Percentiles rank a stretch among this genome's conserved stretches.
Conservation (phyloP, 2,329 filamentous ascomycete species). For the Aureobasidium sp. region DNA sequence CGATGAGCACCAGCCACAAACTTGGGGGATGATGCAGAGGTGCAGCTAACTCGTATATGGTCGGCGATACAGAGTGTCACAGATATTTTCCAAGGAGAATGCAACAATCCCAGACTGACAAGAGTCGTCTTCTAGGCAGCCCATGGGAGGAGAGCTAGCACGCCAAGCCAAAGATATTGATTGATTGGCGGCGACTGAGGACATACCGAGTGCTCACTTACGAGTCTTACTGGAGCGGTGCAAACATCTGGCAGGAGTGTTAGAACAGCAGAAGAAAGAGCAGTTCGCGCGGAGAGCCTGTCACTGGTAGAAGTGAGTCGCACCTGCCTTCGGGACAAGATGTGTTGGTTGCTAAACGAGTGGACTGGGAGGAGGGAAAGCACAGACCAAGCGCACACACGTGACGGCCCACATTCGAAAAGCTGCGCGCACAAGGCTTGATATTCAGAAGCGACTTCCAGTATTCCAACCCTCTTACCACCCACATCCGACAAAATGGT, state of each 20-base stretch:
- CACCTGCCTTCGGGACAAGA: not conserved
- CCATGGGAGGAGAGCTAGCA: not conserved
- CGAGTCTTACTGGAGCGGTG: not conserved
- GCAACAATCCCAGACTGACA: not conserved
- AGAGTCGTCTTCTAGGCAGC: not conserved
- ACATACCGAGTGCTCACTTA: not conserved
- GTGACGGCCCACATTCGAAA: conserved; percentile 8
- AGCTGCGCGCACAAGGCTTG: conserved; percentile 7
- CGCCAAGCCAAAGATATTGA: conserved; percentile 5
- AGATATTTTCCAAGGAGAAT: not conserved
- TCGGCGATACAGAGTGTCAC: not conserved
- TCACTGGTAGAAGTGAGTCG: not conserved
- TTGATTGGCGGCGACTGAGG: not conserved
- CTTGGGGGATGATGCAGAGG: not conserved
- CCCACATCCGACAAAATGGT: conserved; percentile 36
- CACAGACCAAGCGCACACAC: conserved; percentile 2
- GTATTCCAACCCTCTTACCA: conserved; percentile 1
- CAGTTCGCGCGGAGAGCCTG: no score
- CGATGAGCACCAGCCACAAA: conserved; percentile 5
- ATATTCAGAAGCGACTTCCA: conserved; percentile 4
- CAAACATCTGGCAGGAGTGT: not conserved
- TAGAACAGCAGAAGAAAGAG: not conserved
- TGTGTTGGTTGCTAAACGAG: not conserved
- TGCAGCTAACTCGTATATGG: not conserved
- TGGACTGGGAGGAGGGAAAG: not conserved